Percentiles rank a stretch among this genome's conserved stretches.
Conservation (phyloP, 306 rosid genomes). For the Glycine latifolia region DNA sequence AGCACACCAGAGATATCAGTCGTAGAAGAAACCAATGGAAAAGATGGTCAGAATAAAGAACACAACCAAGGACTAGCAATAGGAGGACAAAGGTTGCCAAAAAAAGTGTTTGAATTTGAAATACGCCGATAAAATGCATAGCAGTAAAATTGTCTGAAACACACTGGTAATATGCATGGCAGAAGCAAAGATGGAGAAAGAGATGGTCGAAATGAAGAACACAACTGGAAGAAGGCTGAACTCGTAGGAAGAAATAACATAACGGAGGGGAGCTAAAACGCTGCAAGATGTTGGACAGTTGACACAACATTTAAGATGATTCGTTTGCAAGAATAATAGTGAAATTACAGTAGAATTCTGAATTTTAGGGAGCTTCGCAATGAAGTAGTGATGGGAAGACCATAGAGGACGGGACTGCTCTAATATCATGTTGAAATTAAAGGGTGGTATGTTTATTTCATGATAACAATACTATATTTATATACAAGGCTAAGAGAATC, state of each 20-base stretch:
- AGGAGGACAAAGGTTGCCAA: neutral
- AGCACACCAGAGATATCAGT: neutral
- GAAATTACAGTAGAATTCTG: neutral
- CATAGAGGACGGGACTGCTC: neutral
- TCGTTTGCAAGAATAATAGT: neutral
- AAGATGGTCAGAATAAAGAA: neutral
- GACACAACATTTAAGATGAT: neutral
- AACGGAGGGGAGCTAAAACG: neutral
- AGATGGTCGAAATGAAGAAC: neutral
- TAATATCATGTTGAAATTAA: too few species aligned
- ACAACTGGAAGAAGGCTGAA: neutral
- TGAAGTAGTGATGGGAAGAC: neutral
- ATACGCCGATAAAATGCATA: neutral
- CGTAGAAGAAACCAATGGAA: neutral
- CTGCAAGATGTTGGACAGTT: neutral
- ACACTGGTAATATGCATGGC: neutral
- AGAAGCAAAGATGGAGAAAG: neutral
- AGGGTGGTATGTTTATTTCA: too few species aligned
- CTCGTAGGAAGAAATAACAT: neutral
- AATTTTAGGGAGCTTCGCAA: neutral
- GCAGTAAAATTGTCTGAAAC: neutral
- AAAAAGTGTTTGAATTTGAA: neutral
- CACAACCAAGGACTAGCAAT: neutral
- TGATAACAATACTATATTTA: too few species aligned
- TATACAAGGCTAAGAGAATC: too few species aligned